Percentiles rank a stretch among this genome's conserved stretches.
These are phyloP conservation scores for Russula abietina DNA, from an alignment of 768 basidiomycete species.

Conservation along the genomic window DNA sequence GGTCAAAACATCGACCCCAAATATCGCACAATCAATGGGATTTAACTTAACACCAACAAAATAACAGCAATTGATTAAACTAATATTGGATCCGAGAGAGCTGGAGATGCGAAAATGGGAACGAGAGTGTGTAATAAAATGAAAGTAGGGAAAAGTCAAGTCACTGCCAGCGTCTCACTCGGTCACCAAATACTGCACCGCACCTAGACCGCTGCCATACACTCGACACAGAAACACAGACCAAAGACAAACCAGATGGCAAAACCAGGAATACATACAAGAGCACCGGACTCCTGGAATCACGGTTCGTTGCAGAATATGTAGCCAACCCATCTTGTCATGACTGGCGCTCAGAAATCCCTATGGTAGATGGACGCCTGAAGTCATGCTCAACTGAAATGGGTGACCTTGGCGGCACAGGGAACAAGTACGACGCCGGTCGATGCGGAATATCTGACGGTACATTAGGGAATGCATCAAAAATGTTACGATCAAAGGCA, in stretches of 20 bases:
- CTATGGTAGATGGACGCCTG: conserved; percentile 9
- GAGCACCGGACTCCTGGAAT: not conserved
- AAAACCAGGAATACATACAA: not conserved
- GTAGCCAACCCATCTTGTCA: conserved; percentile 9
- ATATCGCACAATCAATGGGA: conserved; percentile 20
- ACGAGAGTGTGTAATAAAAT: conserved; percentile 6
- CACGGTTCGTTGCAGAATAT: not conserved
- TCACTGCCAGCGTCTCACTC: not conserved
- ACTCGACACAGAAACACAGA: not conserved
- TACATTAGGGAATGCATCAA: conserved; percentile 69
- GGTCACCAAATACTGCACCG: no score
- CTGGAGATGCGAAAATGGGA: not conserved
- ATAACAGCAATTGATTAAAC: conserved; percentile 6
- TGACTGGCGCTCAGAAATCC: conserved; percentile 6
- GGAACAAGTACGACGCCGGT: conserved; percentile 13
- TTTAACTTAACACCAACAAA: conserved; percentile 9
- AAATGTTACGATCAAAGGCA: conserved; percentile 50
- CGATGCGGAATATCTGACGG: conserved; percentile 39
- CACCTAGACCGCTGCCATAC: no score
- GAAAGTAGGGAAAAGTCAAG: not conserved
- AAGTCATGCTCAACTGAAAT: conserved; percentile 7
- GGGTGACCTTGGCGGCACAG: conserved; percentile 10
- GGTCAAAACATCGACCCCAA: conserved; percentile 1
- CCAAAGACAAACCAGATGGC: not conserved
- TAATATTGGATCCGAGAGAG: conserved; percentile 9